Evolutionary conservation across 1,284 basidiomycete species (phyloP), one percentile per base, ranked within the genome.

Genomic region (Mycosarcoma mackinlayi): DNA sequence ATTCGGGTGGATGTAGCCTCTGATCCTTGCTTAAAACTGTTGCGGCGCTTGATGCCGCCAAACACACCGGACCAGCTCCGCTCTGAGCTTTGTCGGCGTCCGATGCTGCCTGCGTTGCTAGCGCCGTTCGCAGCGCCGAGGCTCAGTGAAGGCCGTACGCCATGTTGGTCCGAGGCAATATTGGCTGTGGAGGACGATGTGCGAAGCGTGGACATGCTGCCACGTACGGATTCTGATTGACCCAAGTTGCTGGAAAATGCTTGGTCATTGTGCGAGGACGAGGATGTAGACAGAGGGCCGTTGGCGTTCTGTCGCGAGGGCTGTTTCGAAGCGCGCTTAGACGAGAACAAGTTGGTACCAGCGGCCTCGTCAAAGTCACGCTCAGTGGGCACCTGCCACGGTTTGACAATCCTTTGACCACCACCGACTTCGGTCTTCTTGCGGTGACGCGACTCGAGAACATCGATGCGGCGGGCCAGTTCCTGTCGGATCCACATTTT

Each of bases 301-400:
- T 60, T 57, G 37, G 40, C 37, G 18, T 28, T 48, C 10, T 55
- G 44, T 25, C 45, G 48, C 16, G 28, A 28, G 4, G 30, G 42
- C 28, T 71, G 68, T 11, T 63, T 21, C 3, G 69, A 72, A 11
- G 59, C 50, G 14, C 64, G 59, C 37, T 66, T 62, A 16, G 68
- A 39, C 6, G 66, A 58, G 45, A 75, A 75, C 23, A 62, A 50
- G 18, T 48, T 33, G 2, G 73, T 42, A 1, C 54, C 74, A 18
- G 74, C 76, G 9, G 76, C 76, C 42, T 77, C 64, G 38, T 78
- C 75, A 27, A 72, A 65, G 41, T 79, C 76, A 25, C 55, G 46
- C n/a, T 57, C 74, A 40, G 58, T 56, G 16, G 75, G 75, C 0
- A 75, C 73, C 34, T 73, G 64, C 68, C 73, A 73, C 1, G 77